Evolutionary conservation across 2,329 filamentous ascomycete genomes (phyloP), one percentile per base, ranked within the genome.

Genomic region (Aspergillus viridinutans): DNA sequence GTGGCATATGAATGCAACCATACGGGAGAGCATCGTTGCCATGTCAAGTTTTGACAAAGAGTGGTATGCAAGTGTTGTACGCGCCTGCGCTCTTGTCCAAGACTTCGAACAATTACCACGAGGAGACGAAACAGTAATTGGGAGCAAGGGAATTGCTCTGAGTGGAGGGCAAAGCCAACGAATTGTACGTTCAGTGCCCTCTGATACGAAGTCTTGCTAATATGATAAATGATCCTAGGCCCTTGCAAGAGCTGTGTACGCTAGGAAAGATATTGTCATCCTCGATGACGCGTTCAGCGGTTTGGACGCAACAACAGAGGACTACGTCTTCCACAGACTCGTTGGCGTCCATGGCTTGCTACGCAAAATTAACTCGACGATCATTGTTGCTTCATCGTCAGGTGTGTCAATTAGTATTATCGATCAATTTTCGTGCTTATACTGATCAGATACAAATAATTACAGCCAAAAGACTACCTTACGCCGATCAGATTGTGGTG

Each of bases 131-230:
- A 81, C 80, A 17, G 63, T 77, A 29, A 77, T 81, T 55, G 81
- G 80, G 17, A 81, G 77, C 62, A 78, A 79, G 61, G 81, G 80
- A 35, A 74, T 80, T 55, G 73, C 77, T 25, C 72, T 83, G 35
- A 82, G 80, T 64, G 80, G 80, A 29, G 81, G 81, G 4, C 81
- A 83, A 60, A 80, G 76, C 58, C 79, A 82, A 58, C 75, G 80
- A 51, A 76, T 82, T 61, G 78, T 73, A 62, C 53, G 71, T 69
- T 23, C 43, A 38, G 28, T 6, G 23, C 3, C 43, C 14, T 42
- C 9, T 29, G 17, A 38, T 45, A 38, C 25, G 6, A 32, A 38
- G 43, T n/a, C 10, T 51, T 8, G n/a, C 21, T 25, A 21, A 20
- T 17, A 7, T 51, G 14, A 23, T 48, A 47, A 28, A 54, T 21